phyloP scores from a whole-genome alignment of 2,329 filamentous ascomycete species.

The Colletotrichum limetticola region DNA sequence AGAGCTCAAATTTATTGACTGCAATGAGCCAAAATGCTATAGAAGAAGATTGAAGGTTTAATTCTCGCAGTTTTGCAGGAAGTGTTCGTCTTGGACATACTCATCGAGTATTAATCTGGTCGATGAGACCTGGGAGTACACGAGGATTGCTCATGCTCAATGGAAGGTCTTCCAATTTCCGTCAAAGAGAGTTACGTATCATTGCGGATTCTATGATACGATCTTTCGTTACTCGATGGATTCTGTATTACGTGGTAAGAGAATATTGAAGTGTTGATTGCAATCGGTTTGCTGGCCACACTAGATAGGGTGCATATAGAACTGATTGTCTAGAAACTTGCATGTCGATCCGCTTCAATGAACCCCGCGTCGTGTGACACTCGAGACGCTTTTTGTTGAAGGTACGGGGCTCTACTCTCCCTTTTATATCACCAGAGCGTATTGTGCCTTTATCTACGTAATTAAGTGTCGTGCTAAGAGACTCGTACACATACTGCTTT shows the following conservation, averaged over 20 bases:
- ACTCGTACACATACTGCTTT: too few species aligned
- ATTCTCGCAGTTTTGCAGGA: neutral
- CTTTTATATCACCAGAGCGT: neutral
- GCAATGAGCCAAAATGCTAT: neutral
- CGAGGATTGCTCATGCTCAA: neutral
- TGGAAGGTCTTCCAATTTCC: neutral
- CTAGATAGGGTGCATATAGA: neutral
- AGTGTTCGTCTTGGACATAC: too few species aligned
- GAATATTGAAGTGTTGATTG: neutral
- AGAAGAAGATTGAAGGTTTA: neutral
- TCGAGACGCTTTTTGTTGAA: neutral
- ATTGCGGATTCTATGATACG: neutral
- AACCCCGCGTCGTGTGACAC: neutral
- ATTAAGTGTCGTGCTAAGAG: neutral
- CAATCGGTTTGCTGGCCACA: neutral
- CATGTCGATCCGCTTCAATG: neutral
- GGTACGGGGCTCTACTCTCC: neutral
- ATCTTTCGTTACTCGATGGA: neutral
- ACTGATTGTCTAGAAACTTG: neutral
- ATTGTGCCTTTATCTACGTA: neutral
- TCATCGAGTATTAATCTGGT: neutral
- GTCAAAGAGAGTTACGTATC: neutral
- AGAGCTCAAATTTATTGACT: neutral
- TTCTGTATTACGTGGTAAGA: neutral
- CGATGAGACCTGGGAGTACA: neutral